Conservation (phyloP, 73 alveolate species). For the Paramecium biaurelia region DNA sequence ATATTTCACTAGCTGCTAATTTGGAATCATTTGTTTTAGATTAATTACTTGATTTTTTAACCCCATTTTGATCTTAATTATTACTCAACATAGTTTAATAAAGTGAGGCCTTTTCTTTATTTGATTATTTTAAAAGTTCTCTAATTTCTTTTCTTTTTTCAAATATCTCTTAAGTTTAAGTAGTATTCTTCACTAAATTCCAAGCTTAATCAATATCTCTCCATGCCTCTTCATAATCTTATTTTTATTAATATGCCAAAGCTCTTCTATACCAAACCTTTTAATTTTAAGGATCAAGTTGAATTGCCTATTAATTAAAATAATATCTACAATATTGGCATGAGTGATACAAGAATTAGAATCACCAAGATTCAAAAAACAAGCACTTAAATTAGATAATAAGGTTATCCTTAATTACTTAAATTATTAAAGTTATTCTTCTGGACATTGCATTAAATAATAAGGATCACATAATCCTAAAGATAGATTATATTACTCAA, state of each 20-base stretch:
- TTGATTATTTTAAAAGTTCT: not conserved
- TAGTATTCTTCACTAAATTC: not conserved
- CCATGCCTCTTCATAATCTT: constrained; percentile 29
- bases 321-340: not conserved
- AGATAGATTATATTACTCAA: not conserved
- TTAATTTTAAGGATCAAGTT: not conserved
- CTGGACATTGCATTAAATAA: not conserved
- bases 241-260: not conserved
- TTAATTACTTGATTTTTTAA: not conserved
- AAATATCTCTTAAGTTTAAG: not conserved
- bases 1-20: not conserved
- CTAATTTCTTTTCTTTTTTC: constrained; percentile 29
- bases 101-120: not conserved
- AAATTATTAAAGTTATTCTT: not conserved
- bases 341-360: not conserved
- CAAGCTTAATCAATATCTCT: constrained; percentile 41
- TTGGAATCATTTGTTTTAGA: not conserved
- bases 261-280: constrained; percentile 52
- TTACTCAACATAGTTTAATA: constrained; percentile 35
- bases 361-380: not conserved
- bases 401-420: not conserved
- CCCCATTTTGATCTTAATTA: not conserved
- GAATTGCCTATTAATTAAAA: not conserved
- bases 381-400: constrained; percentile 2
- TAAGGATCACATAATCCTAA: not conserved